These are phyloP conservation scores for Lichtheimia ornata DNA, from an alignment of 371 early-diverging fungal genomes.

Conservation along the genomic window DNA sequence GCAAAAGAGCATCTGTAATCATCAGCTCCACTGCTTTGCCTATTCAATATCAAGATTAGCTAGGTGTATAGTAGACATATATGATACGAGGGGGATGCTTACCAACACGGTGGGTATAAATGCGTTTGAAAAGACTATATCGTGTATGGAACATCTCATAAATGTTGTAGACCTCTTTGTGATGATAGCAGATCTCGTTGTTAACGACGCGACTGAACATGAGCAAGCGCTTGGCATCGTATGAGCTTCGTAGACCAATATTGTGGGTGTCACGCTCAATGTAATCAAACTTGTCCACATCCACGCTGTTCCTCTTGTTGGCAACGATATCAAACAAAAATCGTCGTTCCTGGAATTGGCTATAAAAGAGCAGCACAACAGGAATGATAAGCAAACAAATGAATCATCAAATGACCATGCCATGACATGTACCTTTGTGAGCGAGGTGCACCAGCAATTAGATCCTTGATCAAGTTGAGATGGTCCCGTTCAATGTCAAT, in stretches of 20 bases:
- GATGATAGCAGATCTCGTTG: constrained; percentile 87
- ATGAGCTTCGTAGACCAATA: constrained; percentile 78
- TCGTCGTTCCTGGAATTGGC: constrained; percentile 40
- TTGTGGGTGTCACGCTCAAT: constrained; percentile 89
- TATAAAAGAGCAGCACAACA: not conserved
- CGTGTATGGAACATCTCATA: constrained; percentile 93
- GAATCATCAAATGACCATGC: too few relatives aligned
- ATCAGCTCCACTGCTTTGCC: constrained; percentile 81
- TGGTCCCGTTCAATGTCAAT: constrained; percentile 73
- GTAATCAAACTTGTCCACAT: constrained; percentile 98
- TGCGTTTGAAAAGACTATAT: constrained; percentile 87
- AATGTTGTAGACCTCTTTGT: constrained; percentile 76
- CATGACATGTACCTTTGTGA: constrained; percentile 24
- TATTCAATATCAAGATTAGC: not conserved
- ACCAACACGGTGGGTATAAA: constrained; percentile 89
- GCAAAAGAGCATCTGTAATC: constrained; percentile 84
- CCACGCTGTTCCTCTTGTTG: constrained; percentile 91
- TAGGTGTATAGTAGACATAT: not conserved
- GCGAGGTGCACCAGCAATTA: constrained; percentile 78
- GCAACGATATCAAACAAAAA: constrained; percentile 96
- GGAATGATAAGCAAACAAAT: too few relatives aligned
- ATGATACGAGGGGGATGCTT: constrained; percentile 15
- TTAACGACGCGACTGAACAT: constrained; percentile 83
- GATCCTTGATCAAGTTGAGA: constrained; percentile 78
- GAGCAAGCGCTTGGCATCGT: constrained; percentile 82